A percentile compares a stretch with the other conserved stretches of the same genome.
These are phyloP conservation scores for Pharus latifolius DNA, from an alignment of 176 grass and related monocot genomes.

Conservation along the genomic window DNA sequence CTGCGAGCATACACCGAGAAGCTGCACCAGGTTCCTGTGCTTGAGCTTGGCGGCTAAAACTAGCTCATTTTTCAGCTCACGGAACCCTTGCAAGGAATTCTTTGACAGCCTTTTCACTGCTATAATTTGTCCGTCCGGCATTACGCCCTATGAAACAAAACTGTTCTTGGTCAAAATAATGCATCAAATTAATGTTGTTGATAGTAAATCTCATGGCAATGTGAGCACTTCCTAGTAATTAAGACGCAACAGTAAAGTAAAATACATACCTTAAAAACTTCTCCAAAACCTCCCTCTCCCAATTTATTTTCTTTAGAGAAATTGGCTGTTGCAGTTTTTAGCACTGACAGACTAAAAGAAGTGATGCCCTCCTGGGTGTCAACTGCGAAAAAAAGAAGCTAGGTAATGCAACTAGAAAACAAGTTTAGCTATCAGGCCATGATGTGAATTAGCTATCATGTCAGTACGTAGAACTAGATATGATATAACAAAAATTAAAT, in stretches of 20 bases:
- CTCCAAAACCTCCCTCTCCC: constrained; percentile 40
- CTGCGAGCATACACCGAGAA: constrained; percentile 17
- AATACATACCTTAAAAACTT: constrained; percentile 49
- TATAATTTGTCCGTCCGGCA: background rate
- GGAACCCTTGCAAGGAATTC: constrained; percentile 9
- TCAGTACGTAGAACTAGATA: too few species aligned
- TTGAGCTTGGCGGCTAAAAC: constrained; percentile 16
- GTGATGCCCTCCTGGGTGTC: background rate
- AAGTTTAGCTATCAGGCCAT: too few species aligned
- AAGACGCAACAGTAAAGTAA: too few species aligned
- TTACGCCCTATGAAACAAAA: background rate
- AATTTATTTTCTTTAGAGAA: constrained; percentile 41
- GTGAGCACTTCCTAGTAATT: too few species aligned
- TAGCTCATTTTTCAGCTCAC: constrained; percentile 34
- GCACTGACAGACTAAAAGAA: constrained; percentile 16
- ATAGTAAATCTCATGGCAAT: too few species aligned
- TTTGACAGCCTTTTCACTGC: constrained; percentile 29
- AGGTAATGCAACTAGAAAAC: too few species aligned
- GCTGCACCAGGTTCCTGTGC: constrained; percentile 27
- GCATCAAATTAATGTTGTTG: too few species aligned
- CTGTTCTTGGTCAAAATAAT: background rate
- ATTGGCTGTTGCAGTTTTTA: constrained; percentile 30
- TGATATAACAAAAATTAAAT: too few species aligned
- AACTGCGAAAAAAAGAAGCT: background rate
- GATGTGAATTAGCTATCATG: too few species aligned